Evolutionary conservation across 352 stramenopile species (phyloP).

Genomic region (Phytophthora hibernalis): DNA sequence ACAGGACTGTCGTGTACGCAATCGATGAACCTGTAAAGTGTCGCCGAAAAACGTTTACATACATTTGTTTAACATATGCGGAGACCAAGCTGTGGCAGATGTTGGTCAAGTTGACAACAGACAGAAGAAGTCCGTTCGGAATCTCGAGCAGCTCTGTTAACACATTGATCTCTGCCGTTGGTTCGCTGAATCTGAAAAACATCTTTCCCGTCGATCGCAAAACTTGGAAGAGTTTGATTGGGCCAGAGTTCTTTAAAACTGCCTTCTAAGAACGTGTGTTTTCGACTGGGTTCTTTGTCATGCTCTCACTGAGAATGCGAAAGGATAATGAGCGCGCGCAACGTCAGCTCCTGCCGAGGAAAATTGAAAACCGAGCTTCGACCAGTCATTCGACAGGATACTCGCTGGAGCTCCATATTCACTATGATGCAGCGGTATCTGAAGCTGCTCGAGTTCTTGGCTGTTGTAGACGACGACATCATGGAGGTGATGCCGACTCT

Average conservation of each 20-base stretch:
- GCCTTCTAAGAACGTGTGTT: conserved; percentile 15
- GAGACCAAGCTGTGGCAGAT: too few species aligned
- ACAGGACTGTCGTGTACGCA: too few species aligned
- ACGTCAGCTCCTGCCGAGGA: neutral
- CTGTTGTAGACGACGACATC: neutral
- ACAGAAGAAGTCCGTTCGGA: neutral
- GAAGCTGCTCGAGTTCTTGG: neutral
- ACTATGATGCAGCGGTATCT: neutral
- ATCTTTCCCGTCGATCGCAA: neutral
- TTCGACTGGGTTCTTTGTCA: conserved; percentile 9
- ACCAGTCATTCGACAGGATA: neutral
- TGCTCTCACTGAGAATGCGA: neutral
- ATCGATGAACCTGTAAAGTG: too few species aligned
- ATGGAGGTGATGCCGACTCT: neutral
- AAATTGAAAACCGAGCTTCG: conserved; percentile 2
- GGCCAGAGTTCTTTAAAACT: neutral
- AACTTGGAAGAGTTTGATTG: neutral
- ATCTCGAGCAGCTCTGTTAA: neutral
- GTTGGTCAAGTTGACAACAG: too few species aligned
- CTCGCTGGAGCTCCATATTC: neutral
- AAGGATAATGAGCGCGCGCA: conserved; percentile 4
- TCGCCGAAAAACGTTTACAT: too few species aligned
- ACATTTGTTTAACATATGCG: too few species aligned
- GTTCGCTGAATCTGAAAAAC: neutral
- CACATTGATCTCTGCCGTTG: conserved; percentile 2